Evolutionary conservation across 371 early-diverging fungal species (phyloP), one percentile per base, ranked within the genome.

Genomic region (Lichtheimia corymbifera): DNA sequence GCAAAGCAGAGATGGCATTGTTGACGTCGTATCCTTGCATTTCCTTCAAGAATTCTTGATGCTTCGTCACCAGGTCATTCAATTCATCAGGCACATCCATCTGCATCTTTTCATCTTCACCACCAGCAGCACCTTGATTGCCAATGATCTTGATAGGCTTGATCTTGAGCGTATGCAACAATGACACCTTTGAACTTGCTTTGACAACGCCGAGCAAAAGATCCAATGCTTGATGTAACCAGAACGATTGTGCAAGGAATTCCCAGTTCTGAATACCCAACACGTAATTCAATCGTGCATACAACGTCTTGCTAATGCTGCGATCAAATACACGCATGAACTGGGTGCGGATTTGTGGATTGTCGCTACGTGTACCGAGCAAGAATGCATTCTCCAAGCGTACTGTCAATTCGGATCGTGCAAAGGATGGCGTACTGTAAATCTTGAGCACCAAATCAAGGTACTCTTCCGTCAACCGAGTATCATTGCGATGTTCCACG

Each of bases 181-280:
- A 64, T 4, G 79, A 60, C 12, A 74, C 60, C 43, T 80, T 64
- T 5, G 66, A 61, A 2, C 82, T 67, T 41, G 72, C 68, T 30
- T 73, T 76, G 20, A 88, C 73, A 13, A 89, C 84, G 1, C 94
- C 93, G 28, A 97, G 64, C 18, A 98, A 65, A 15, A 99, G 63
- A 68, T 94, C 94, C 47, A 95, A 63, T 0, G 94, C 94, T 61
- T 97, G 96, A 59, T 90, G 91, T 5, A 98, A 73, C 97, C 98
- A 98, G 66, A 93, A 98, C 14, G 86, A 82, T 17, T 81, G 78
- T 0, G 91, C 83, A 14, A 98, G 77, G 57, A 80, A 87, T 52
- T 97, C 97, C 99, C 99, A 99, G 62, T 94, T 96, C 67, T 99
- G 99, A 0, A 94, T 85, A 27, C 92, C 92, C 40, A 99, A 63